Base-by-base conservation (phyloP, 2,329 filamentous ascomycete species). In the Epichloe amarillans region DNA sequence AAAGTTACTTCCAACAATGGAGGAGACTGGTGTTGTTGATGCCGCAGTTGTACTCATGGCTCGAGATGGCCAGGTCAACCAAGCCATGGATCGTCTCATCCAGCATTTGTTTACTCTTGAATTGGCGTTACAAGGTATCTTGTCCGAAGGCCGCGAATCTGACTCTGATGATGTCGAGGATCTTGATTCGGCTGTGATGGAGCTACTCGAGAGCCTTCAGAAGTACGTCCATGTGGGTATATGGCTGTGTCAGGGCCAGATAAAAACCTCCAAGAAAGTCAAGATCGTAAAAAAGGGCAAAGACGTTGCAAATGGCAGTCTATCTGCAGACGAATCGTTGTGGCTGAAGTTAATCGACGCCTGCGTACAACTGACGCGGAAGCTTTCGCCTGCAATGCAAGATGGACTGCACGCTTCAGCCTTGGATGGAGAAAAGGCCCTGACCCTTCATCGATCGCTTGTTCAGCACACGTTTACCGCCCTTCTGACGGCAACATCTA, bases 161-260 rank as follows among this genome's bases (percentile, higher is more conserved):
- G 76, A 84, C 51, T 75, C 76, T 2, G 76, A 84, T 51, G 69
- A 74, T 1, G 66, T 71, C 2, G 46, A 56, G 14, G 62, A 70
- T 35, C 55, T 83, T 2, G 77, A 82, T 53, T 79, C 84, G 55
- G 79, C 85, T 0, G 80, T 84, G 0, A 79, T 84, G 51, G 84
- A 90, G 51, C 73, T 95, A 1, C 73, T 95, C 4, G 78, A 81
- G 52, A 82, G 84, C 0, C 70, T 98, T 17, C 83, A 94, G 54
- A 96, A 95, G 64, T 97, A 95, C 66, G 82, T 84, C 1, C 84
- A 89, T 56, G 88, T 98, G 1, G 93, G 94, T 14, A 91, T 95
- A 47, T 98, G 93, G 93, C 73, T 98, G 12, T 97, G 93, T 59
- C 88, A 94, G 66, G 82, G 84, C 1, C 88, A 95, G 63, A 88